phyloP scores from a whole-genome alignment of 441 rosid species.

The Pelargonium myrrhifolium region DNA sequence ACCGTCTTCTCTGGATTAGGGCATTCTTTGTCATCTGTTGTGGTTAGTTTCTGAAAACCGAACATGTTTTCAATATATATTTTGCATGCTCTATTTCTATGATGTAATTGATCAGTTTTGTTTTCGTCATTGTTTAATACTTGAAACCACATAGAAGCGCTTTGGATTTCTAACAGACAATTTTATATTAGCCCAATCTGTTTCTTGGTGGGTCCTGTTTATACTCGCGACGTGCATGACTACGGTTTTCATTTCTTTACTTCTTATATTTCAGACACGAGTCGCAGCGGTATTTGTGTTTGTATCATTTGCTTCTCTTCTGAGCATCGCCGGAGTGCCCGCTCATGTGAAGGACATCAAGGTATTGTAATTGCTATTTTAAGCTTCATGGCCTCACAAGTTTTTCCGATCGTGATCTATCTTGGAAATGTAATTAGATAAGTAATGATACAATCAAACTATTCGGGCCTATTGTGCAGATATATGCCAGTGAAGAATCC shows the following conservation, averaged over 20 bases:
- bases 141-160: no score
- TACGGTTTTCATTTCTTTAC: constrained; percentile 13
- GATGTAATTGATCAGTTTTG: neutral
- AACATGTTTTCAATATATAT: neutral
- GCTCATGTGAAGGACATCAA: constrained; percentile 69
- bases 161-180: neutral
- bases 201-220: neutral
- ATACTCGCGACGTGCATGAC: neutral
- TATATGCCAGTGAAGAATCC: constrained; percentile 74
- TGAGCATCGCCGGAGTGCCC: constrained; percentile 75
- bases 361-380: constrained; percentile 33
- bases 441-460: no score
- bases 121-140: neutral
- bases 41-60: constrained; percentile 44
- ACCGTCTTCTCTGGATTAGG: constrained; percentile 88
- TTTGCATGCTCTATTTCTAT: neutral
- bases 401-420: neutral
- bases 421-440: neutral
- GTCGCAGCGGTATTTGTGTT: constrained; percentile 81
- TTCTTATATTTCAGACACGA: constrained; percentile 58
- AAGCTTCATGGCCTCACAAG: neutral
- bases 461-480: constrained; percentile 34
- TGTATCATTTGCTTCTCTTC: constrained; percentile 81
- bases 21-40: constrained; percentile 89
- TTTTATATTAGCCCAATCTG: neutral